Base-by-base conservation (phyloP, 2,329 filamentous ascomycete species). In the Blastomyces parvus region DNA sequence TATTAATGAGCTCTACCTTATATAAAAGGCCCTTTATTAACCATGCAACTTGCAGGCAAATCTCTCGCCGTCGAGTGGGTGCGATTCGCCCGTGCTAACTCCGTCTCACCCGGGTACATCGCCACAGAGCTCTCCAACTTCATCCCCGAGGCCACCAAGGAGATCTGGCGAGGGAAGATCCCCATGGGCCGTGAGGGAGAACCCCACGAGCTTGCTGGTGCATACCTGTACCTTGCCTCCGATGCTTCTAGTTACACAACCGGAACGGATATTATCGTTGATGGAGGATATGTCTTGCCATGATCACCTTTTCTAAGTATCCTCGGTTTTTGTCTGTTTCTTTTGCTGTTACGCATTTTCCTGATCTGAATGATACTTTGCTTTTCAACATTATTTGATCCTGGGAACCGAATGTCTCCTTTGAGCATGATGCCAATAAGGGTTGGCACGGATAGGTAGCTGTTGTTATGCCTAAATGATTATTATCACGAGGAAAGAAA, bases 221-320 rank as follows among this genome's bases (percentile, higher is more conserved):
- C 88, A 22, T 96, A 89, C 74, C 77, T 95, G 58, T 94, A 91
- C 76, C 80, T 95, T 63, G 88, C 89, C 22, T 90, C 87, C 17
- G 90, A 95, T 75, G 90, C 90, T 3, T 84, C 87, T n/a, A 89
- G 86, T 62, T 95, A 91, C 77, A 91, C 88, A 22, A 95, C 90
- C 9, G 90, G 86, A 0, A 80, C 83, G 11, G 87, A 91, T 73
- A 80, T 94, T 64, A 77, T 89, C 66, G 83, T 92, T 58, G 90
- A 94, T 73, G 89, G 89, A 64, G 88, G 88, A 62, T 91, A 91
- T 75, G 81, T 77, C 66, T 74, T 80, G 59, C 80, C 81, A 59
- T 86, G 53, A 68, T 25, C 36, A 19, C 25, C 33, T 53, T 59
- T 65, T 19, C 52, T 13, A 14, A 14, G 25, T 5, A 14, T 3